Base-by-base conservation (phyloP, 2,329 filamentous ascomycete species). In the Aspergillus luchuensis region DNA sequence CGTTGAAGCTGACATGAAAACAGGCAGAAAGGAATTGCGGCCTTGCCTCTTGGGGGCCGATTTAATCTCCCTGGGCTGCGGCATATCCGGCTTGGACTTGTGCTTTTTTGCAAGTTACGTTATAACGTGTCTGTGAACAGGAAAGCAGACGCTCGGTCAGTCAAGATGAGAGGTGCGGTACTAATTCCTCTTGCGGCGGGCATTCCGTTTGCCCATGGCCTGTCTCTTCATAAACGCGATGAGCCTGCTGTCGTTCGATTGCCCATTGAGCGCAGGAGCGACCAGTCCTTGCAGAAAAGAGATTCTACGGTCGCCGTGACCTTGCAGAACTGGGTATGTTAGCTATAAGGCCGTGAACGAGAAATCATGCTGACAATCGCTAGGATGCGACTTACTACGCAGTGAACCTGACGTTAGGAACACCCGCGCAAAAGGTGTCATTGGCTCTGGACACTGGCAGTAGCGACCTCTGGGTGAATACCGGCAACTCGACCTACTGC, bases 381-480 rank as follows among this genome's bases (percentile, higher is more conserved):
- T 43, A 56, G 53, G 39, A 15, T 8, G 23, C 57, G 36, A 51
- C 49, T 25, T 57, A 57, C 23, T 66, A 63, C 30, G 50, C 43
- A 8, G 19, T 63, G n/a, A 85, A 85, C 60, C 76, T 81, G 13
- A 80, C 77, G 5, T 67, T 87, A 5, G 85, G 85, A 45, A 85
- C 84, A 0, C 85, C 85, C 0, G 70, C 71, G 30, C 85, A 87
- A 64, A 67, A 70, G 11, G 70, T 86, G 45, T 78, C 79, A 53
- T 70, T 87, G 39, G 81, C 85, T 67, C 78, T 87, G 67, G 85
- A 87, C 64, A 87, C 84, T 3, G 85, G 85, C 25, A 85, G 82
- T 67, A 85, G 82, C 61, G 85, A 87, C 74, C 75, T 87, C 8
- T 87, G 84, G 84, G 80, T 84, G 10, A 95, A 96, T 70, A 84